Evolutionary conservation across 2,329 filamentous ascomycete genomes (phyloP).

Genomic region (Paecilomyces dactylethromorphus): DNA sequence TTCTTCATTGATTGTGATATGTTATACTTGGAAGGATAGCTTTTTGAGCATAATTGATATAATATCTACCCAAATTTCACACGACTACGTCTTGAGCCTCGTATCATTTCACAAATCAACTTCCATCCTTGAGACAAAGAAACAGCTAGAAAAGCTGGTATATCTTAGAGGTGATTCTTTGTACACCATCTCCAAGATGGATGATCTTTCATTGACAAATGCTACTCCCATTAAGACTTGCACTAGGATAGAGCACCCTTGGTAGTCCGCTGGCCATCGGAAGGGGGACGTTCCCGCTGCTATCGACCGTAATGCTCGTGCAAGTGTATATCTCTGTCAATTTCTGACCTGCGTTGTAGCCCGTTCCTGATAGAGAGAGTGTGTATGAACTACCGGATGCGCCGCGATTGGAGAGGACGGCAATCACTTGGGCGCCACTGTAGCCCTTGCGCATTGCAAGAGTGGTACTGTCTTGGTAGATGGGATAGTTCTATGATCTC

Average conservation of each 20-base stretch:
- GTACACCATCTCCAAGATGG: not conserved
- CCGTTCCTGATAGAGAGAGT: conserved; percentile 17
- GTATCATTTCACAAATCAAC: not conserved
- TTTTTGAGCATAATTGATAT: too few species aligned
- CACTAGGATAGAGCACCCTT: conserved; percentile 23
- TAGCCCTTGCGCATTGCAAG: conserved; percentile 38
- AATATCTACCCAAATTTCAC: not conserved
- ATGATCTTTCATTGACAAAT: not conserved
- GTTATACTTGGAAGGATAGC: too few species aligned
- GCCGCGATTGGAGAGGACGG: conserved; percentile 40
- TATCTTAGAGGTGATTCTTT: not conserved
- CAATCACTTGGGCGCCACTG: conserved; percentile 34
- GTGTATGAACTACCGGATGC: conserved; percentile 17
- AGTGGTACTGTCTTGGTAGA: conserved; percentile 39
- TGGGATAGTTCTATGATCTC: conserved; percentile 25
- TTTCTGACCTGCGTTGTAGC: conserved; percentile 14
- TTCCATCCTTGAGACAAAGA: not conserved
- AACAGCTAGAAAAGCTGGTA: too few species aligned
- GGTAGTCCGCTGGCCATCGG: conserved; percentile 39
- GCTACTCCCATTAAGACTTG: not conserved
- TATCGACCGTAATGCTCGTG: conserved; percentile 34
- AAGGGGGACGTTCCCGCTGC: conserved; percentile 38
- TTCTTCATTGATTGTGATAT: too few species aligned
- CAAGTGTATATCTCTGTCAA: conserved; percentile 33
- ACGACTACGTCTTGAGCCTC: not conserved